Percentiles rank a stretch among this genome's conserved stretches.
Conservation (phyloP, 2,329 filamentous ascomycete species). For the Lachnellula hyalina region DNA sequence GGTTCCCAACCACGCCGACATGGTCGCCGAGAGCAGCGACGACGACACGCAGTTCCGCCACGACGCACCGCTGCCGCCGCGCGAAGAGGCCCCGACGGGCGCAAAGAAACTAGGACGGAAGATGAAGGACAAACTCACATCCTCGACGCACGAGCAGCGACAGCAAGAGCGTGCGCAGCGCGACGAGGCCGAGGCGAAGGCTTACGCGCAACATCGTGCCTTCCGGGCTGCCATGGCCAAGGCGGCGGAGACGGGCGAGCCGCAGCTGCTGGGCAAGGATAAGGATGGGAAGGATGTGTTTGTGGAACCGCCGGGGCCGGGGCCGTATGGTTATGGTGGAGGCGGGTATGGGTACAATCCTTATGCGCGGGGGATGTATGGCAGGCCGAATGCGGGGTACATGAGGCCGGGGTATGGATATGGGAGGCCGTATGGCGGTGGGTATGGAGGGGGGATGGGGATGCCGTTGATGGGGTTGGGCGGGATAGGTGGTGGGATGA, state of each 20-base stretch:
- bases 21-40: constrained; percentile 41
- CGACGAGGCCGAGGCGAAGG: constrained; percentile 43
- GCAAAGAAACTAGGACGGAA: constrained; percentile 46
- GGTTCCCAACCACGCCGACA: constrained; percentile 34
- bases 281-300: constrained; percentile 50
- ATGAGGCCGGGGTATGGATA: constrained; percentile 45
- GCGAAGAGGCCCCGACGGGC: constrained; percentile 18
- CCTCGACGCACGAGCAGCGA: constrained; percentile 50
- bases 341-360: constrained; percentile 41
- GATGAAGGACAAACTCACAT: constrained; percentile 55
- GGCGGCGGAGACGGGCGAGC: constrained; percentile 49
- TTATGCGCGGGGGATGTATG: constrained; percentile 41
- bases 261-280: constrained; percentile 51
- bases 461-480: constrained; percentile 36
- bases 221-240: constrained; percentile 45
- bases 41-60: constrained; percentile 36
- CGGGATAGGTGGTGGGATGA: constrained; percentile 41
- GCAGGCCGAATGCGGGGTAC: constrained; percentile 42
- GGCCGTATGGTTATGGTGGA: constrained; percentile 17
- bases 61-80: constrained; percentile 22
- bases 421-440: constrained; percentile 36
- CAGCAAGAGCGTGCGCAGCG: constrained; percentile 40
- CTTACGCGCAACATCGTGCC: constrained; percentile 47
- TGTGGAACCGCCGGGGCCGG: constrained; percentile 45
- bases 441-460: constrained; percentile 42